A percentile compares a stretch with the other conserved stretches of the same genome.
Evolutionary conservation across 495 filamentous ascomycete species (phyloP).

Genomic region (Aspergillus incahuasiensis): DNA sequence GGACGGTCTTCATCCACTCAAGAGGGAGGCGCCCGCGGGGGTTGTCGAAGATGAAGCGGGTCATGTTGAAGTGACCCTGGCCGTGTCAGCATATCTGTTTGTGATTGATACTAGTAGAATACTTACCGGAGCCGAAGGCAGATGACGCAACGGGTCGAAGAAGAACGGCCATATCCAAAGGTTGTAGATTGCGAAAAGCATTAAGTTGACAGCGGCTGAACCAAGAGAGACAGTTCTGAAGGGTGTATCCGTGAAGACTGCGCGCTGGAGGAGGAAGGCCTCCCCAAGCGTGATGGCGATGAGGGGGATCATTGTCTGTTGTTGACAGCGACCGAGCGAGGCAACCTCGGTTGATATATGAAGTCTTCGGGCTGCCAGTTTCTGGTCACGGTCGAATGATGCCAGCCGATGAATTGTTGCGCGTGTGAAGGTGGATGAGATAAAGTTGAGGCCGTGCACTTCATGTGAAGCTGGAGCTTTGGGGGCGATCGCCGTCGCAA

Average conservation of each 20-base stretch:
- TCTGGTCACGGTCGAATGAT: background rate
- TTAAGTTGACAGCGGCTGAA: constrained; percentile 24
- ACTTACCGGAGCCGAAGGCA: constrained; percentile 55
- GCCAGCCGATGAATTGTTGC: background rate
- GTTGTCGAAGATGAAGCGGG: constrained; percentile 46
- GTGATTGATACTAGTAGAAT: background rate
- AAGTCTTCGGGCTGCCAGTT: background rate
- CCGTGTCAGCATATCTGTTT: background rate
- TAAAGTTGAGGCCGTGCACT: background rate
- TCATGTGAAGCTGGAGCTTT: background rate
- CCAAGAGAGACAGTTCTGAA: constrained; percentile 22
- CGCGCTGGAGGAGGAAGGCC: constrained; percentile 29
- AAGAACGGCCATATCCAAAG: constrained; percentile 64
- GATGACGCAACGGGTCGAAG: constrained; percentile 63
- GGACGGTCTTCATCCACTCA: constrained; percentile 68
- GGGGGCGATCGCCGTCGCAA: constrained; percentile 12
- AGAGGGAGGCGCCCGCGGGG: constrained; percentile 57
- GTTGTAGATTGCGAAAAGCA: constrained; percentile 37
- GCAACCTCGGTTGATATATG: constrained; percentile 7
- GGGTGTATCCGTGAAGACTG: constrained; percentile 22
- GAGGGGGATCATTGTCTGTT: constrained; percentile 16
- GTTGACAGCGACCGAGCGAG: background rate
- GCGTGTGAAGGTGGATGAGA: background rate
- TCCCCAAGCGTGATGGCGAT: constrained; percentile 24
- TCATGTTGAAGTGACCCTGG: constrained; percentile 54